Conservation (phyloP, 306 rosid species). For the Medicago truncatula region DNA sequence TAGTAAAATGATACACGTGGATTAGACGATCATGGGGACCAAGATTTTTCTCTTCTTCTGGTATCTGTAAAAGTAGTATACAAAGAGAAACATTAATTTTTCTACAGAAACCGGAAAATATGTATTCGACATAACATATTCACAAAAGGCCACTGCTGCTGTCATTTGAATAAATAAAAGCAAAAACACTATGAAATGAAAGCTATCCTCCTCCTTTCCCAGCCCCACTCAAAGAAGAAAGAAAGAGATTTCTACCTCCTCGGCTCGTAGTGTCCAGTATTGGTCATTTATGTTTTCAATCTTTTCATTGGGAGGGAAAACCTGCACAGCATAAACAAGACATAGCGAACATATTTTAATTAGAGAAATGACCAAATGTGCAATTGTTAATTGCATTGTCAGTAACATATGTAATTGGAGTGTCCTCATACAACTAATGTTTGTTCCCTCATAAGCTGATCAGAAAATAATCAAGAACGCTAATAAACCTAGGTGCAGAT, state of each 20-base stretch:
- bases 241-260: constrained; percentile 66
- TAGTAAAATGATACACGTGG: constrained; percentile 88
- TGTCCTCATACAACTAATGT: neutral
- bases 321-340: constrained; percentile 55
- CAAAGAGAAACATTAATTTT: constrained; percentile 16
- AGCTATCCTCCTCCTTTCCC: neutral
- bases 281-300: constrained; percentile 89
- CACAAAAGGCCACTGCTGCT: neutral
- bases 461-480: neutral
- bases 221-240: constrained; percentile 20
- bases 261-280: constrained; percentile 94
- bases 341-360: constrained; percentile 24
- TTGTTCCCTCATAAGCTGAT: neutral
- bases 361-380: neutral
- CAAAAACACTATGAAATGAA: constrained; percentile 20
- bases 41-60: constrained; percentile 87
- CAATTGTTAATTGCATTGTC: constrained; percentile 11
- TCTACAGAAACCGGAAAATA: constrained; percentile 9
- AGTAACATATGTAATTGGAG: constrained; percentile 16
- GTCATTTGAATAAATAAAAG: constrained; percentile 32
- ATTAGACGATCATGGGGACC: constrained; percentile 77
- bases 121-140: neutral
- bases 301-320: constrained; percentile 82
- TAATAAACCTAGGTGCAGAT: constrained; percentile 31
- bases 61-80: constrained; percentile 55